Evolutionary conservation across 177 flowering plant species (phyloP).

Genomic region (Telopea speciosissima): DNA sequence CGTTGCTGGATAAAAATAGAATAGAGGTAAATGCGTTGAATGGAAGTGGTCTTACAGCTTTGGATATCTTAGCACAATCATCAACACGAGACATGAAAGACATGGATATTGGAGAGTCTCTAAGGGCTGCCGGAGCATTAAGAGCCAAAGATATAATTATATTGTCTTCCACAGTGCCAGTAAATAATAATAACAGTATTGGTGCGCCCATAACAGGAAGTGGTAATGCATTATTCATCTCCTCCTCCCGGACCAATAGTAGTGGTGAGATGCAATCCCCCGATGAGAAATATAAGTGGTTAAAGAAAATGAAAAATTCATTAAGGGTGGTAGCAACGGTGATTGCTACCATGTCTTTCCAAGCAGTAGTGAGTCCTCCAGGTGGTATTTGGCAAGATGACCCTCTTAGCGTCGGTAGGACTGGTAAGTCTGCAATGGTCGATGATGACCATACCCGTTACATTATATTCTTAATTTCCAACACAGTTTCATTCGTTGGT

Average conservation of each 20-base stretch:
- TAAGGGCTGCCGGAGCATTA: neutral
- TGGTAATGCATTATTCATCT: too few species aligned
- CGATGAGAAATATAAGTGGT: conserved; percentile 4
- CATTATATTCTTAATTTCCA: neutral
- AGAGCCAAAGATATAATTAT: too few species aligned
- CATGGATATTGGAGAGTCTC: conserved; percentile 15
- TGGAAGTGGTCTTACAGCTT: conserved; percentile 13
- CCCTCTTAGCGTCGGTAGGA: too few species aligned
- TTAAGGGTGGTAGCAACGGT: conserved; percentile 25
- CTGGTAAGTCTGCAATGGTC: conserved; percentile 1
- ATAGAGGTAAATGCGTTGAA: conserved; percentile 20
- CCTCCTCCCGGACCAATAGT: neutral
- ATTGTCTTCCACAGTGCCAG: too few species aligned
- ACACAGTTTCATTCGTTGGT: neutral
- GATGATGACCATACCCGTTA: neutral
- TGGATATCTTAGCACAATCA: conserved; percentile 21
- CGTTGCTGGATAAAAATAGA: neutral
- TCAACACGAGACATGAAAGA: conserved; percentile 18
- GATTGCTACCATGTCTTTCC: conserved; percentile 27
- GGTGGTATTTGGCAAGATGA: conserved; percentile 31
- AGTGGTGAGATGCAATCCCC: neutral
- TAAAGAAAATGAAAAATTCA: conserved; percentile 10
- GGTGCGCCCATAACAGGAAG: too few species aligned
- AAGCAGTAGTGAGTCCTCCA: conserved; percentile 29
- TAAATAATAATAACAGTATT: too few species aligned